Percentiles rank a stretch among this genome's conserved stretches.
These are phyloP conservation scores for Metschnikowia lachancei DNA, from an alignment of 805 yeast species.

Conservation along the genomic window DNA sequence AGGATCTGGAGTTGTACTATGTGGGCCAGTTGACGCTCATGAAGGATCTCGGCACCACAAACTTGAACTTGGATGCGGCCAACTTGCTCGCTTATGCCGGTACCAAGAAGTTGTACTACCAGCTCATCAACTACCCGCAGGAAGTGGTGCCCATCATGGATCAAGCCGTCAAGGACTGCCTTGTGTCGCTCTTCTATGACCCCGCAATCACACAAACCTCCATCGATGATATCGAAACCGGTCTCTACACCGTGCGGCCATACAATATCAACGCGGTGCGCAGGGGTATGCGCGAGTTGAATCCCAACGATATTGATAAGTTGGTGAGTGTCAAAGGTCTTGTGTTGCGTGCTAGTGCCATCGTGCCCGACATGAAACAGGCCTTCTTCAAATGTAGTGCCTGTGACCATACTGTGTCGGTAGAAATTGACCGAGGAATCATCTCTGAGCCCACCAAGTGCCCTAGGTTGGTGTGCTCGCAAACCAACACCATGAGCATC, in stretches of 20 bases:
- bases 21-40: conserved; percentile 69
- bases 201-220: conserved; percentile 28
- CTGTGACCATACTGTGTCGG: conserved; percentile 88
- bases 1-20: conserved; percentile 73
- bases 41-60: conserved; percentile 75
- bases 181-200: conserved; percentile 55
- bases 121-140: conserved; percentile 88
- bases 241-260: conserved; percentile 84
- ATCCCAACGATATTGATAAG: conserved; percentile 93
- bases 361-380: conserved; percentile 96
- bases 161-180: conserved; percentile 86
- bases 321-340: conserved; percentile 88
- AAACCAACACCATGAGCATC: conserved; percentile 80
- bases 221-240: conserved; percentile 73
- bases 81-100: conserved; percentile 74
- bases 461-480: conserved; percentile 84
- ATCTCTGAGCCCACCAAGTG: conserved; percentile 91
- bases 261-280: conserved; percentile 66
- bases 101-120: conserved; percentile 77
- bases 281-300: conserved; percentile 85
- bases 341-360: conserved; percentile 81
- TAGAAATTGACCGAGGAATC: conserved; percentile 91
- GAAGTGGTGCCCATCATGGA: conserved; percentile 98
- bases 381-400: conserved; percentile 95
- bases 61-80: conserved; percentile 78